phyloP scores from a whole-genome alignment of 2,329 filamentous ascomycete species.

The Ascochyta fabae region DNA sequence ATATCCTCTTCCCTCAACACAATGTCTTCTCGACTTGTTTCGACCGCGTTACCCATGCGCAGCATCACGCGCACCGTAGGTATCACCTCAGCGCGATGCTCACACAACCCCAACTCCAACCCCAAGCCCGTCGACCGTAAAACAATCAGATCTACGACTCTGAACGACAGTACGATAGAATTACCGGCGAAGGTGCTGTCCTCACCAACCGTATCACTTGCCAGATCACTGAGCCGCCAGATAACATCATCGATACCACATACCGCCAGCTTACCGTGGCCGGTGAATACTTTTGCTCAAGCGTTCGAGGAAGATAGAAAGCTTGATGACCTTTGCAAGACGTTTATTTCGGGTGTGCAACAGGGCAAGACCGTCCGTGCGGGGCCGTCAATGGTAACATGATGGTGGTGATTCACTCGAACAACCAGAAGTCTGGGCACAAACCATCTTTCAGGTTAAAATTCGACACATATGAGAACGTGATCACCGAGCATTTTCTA shows the following conservation, averaged over 20 bases:
- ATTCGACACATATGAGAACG: no score
- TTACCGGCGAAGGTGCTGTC: not conserved
- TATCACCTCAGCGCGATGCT: not conserved
- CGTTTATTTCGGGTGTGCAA: not conserved
- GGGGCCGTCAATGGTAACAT: not conserved
- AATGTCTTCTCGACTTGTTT: conserved; percentile 3
- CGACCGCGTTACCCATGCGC: not conserved
- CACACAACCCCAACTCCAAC: not conserved
- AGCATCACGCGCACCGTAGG: not conserved
- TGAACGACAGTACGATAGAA: not conserved
- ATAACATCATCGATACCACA: not conserved
- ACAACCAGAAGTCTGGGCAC: no score
- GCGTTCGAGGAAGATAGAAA: not conserved
- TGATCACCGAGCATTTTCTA: no score
- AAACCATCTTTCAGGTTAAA: no score
- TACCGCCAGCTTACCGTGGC: not conserved
- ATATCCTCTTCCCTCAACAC: not conserved
- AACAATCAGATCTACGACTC: not conserved
- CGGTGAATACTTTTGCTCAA: not conserved
- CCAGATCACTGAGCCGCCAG: conserved; percentile 1
- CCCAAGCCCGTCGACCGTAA: not conserved
- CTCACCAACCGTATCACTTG: not conserved
- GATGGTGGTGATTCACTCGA: not conserved
- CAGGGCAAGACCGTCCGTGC: not conserved
- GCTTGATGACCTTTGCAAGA: not conserved